Percentiles rank a stretch among this genome's conserved stretches.
phyloP scores from a whole-genome alignment of 169 alveolate species.

The Cryptosporidium muris region DNA sequence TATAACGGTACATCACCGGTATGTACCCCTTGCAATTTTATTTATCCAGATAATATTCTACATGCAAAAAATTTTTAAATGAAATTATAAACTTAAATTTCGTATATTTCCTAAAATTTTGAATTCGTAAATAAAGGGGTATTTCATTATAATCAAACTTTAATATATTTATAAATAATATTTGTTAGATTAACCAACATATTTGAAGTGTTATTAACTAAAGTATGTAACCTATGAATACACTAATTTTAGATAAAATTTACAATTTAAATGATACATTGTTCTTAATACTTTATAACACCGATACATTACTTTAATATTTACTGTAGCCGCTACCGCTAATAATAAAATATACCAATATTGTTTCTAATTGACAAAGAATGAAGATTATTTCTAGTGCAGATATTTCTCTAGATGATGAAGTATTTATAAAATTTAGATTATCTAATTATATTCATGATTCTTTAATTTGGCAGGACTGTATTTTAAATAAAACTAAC shows the following conservation, averaged over 20 bases:
- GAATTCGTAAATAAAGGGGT: background rate
- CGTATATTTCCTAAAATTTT: background rate
- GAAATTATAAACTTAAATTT: background rate
- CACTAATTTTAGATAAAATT: no score
- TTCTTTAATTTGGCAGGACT: background rate
- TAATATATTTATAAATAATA: no score
- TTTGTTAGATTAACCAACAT: no score
- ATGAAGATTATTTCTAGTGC: conserved; percentile 13
- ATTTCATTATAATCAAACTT: background rate
- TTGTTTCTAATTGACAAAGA: background rate
- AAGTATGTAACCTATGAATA: no score
- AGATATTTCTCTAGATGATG: conserved; percentile 55
- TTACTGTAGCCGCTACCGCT: no score
- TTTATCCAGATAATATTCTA: background rate
- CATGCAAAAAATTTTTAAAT: conserved; percentile 9
- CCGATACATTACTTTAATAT: no score
- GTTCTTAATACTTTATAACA: no score
- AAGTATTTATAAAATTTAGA: conserved; percentile 29
- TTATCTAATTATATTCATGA: conserved; percentile 23
- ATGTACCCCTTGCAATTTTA: no score
- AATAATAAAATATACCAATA: no score
- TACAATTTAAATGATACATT: no score
- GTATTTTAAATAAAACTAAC: background rate
- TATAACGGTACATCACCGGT: no score
- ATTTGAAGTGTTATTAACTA: no score